Base-by-base conservation (phyloP, 768 basidiomycete species). In the Calocybe gangraenosa region DNA sequence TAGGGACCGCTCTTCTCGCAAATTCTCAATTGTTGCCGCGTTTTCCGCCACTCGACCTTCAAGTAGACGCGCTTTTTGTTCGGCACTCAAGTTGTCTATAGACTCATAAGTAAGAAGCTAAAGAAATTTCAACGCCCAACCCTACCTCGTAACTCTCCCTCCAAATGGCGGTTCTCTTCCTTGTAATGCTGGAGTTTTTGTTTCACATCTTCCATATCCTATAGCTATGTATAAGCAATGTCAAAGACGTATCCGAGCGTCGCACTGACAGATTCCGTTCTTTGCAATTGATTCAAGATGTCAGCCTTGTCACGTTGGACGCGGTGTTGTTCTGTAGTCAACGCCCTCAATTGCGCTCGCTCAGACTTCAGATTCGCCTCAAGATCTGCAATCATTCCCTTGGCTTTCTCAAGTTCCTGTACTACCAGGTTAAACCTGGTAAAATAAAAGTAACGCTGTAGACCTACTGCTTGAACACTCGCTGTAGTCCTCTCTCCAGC, bases 131-230 rank as follows among this genome's bases (percentile, higher is more conserved):
- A 10, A 25, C 7, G 33, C 17, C 40, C 20, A 49, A 43, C 75
- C 25, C 20, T 58, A 86, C 88, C 73, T 65, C 85, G 75, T 35
- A 91, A 71, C 47, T 92, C 87, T 38, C 67, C 71, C 60, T 91
- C 88, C 20, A 92, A 69, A 15, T 79, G 78, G 19, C 79, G 73
- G 51, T 84, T 91, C 55, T 88, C 83, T 47, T 80, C 77, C 63
- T 88, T 92, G 62, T 79, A 68, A 44, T 71, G 73, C 35, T 82
- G 78, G 6, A 91, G 61, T 25, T 92, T 82, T 10, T 73, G 62
- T 51, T 79, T 82, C 34, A 92, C 77, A 40, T 84, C 85, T 19
- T 84, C 79, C 78, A 92, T 88, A 56, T 89, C 87, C 87, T 91
- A 53, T 18, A 18, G 40, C 5, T n/a, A 15, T 20, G 4, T 10